Percentiles rank a stretch among this genome's conserved stretches.
These are phyloP conservation scores for Pterocarpus macrocarpus DNA, from an alignment of 306 rosid genomes.

Conservation along the genomic window DNA sequence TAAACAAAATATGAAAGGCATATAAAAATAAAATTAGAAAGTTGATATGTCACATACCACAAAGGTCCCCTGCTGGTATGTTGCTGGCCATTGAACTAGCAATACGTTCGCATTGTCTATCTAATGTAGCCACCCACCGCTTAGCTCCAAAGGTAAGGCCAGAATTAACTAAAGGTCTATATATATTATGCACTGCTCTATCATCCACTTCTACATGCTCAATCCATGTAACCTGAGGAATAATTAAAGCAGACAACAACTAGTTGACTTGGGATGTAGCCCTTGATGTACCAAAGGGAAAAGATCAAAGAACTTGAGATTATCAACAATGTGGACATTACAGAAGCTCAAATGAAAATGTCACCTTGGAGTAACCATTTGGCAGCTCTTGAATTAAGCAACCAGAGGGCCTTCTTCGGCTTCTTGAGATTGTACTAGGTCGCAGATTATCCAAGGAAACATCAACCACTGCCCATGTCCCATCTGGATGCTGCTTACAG, in stretches of 20 bases:
- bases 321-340: background rate
- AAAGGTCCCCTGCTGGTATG: conserved; percentile 67
- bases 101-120: conserved; percentile 83
- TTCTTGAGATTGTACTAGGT: conserved; percentile 54
- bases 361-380: conserved; percentile 83
- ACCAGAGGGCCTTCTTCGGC: conserved; percentile 87
- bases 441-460: conserved; percentile 76
- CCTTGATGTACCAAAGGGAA: too few species aligned
- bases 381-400: conserved; percentile 89
- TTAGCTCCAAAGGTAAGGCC: conserved; percentile 90
- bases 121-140: conserved; percentile 82
- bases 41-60: conserved; percentile 53
- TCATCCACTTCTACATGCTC: conserved; percentile 86
- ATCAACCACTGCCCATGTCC: conserved; percentile 90
- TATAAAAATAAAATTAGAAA: too few species aligned
- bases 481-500: conserved; percentile 83
- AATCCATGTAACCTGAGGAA: conserved; percentile 79
- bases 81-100: conserved; percentile 73
- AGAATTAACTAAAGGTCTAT: conserved; percentile 63
- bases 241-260: background rate
- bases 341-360: background rate
- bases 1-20: background rate
- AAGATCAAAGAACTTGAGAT: background rate
- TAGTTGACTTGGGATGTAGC: background rate
- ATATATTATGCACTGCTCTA: conserved; percentile 62